phyloP scores from a whole-genome alignment of 2,329 filamentous ascomycete species.

The Aspergillus pseudonomiae region DNA sequence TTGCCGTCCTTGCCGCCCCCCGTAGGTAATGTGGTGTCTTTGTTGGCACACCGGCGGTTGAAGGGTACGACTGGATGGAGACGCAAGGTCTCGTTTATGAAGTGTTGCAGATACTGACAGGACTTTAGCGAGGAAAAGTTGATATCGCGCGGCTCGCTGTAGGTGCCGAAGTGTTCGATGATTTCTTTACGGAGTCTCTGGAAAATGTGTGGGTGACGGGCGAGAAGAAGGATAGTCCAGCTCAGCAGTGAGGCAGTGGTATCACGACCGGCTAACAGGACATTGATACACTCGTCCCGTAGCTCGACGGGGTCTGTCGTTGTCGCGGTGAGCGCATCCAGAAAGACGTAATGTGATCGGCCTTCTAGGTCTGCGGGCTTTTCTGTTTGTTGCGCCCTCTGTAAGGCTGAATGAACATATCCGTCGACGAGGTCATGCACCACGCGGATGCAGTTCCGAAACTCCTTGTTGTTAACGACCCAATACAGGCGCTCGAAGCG shows the following conservation, averaged over 20 bases:
- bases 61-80: constrained; percentile 49
- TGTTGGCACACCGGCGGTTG: constrained; percentile 44
- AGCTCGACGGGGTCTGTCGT: constrained; percentile 51
- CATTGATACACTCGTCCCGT: constrained; percentile 52
- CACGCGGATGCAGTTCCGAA: constrained; percentile 5
- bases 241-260: constrained; percentile 52
- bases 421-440: constrained; percentile 17
- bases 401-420: constrained; percentile 2
- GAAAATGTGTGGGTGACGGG: constrained; percentile 13
- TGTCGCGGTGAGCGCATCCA: constrained; percentile 51
- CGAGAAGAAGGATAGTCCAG: constrained; percentile 30
- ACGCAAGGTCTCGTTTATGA: constrained; percentile 44
- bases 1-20: constrained; percentile 64
- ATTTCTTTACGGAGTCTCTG: constrained; percentile 12
- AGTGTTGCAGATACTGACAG: constrained; percentile 39
- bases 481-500: constrained; percentile 19
- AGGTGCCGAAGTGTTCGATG: constrained; percentile 15
- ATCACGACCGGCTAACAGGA: constrained; percentile 57
- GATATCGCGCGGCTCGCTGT: constrained; percentile 40
- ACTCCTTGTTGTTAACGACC: constrained; percentile 14
- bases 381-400: constrained; percentile 26
- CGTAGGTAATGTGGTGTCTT: constrained; percentile 46
- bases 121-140: constrained; percentile 46
- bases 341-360: constrained; percentile 48
- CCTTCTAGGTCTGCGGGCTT: constrained; percentile 29